Percentiles rank a stretch among this genome's conserved stretches.
Evolutionary conservation across 345 rosid species (phyloP).

Genomic region (Laguncularia racemosa): DNA sequence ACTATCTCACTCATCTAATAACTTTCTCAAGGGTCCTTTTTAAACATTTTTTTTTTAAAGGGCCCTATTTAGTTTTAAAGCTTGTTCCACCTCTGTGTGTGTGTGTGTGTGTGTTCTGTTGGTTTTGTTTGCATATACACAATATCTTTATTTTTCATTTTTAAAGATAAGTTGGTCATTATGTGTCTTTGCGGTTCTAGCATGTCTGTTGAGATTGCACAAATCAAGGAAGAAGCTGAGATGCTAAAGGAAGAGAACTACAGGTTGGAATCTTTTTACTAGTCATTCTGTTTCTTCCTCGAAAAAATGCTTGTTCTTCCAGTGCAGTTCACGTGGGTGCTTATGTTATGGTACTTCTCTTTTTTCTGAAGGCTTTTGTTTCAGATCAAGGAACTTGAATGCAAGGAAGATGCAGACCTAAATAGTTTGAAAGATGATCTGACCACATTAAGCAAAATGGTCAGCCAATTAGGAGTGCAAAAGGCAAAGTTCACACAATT

Average conservation of each 20-base stretch:
- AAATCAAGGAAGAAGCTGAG: constrained; percentile 52
- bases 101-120: too few relatives aligned
- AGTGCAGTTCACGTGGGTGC: neutral
- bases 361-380: constrained; percentile 29
- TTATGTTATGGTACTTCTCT: neutral
- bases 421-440: constrained; percentile 65
- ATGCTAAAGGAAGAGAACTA: constrained; percentile 47
- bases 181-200: constrained; percentile 34
- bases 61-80: too few relatives aligned
- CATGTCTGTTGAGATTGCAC: constrained; percentile 58
- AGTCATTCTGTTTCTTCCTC: constrained; percentile 1
- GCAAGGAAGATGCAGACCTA: constrained; percentile 51
- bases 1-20: too few relatives aligned
- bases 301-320: neutral
- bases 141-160: too few relatives aligned
- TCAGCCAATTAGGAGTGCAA: constrained; percentile 54
- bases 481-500: constrained; percentile 37
- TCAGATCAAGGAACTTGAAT: constrained; percentile 41
- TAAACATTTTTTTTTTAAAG: too few relatives aligned
- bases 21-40: too few relatives aligned
- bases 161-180: too few relatives aligned
- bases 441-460: constrained; percentile 39
- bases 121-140: too few relatives aligned
- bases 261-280: constrained; percentile 23
- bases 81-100: too few relatives aligned